Evolutionary conservation across 2,329 filamentous ascomycete genomes (phyloP), one percentile per base, ranked within the genome.

Genomic region (Teratosphaeriaceae sp.): DNA sequence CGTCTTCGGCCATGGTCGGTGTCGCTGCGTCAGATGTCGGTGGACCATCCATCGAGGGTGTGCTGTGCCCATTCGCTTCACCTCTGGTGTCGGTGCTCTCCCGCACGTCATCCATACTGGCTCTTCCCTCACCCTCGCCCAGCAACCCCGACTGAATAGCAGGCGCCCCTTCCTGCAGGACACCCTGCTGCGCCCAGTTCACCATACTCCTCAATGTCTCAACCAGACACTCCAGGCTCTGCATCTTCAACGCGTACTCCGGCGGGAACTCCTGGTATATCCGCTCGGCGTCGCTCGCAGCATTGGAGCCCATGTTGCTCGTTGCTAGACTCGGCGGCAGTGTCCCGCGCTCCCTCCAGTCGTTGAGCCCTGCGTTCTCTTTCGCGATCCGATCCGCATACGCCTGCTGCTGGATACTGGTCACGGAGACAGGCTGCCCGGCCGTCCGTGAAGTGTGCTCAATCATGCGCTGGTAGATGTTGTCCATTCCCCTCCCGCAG

Each of bases 401-500:
- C 26, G 82, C 79, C 58, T 94, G 85, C 62, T 96, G 88, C 54
- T 95, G 85, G 23, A 80, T 65, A 1, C 84, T 71, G 2, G 81
- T 88, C 29, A 95, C 79, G 8, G 80, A 64, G 3, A 95, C 82
- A 1, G 89, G 82, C 8, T 82, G 76, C 41, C 85, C 92, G 1
- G 88, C 86, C 55, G 95, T 85, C 55, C 84, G 84, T 23, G 90
- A 92, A 15, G 98, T 71, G 64, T 97, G 88, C 63, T 98, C 94
- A 38, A 98, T 89, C 42, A 97, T 82, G 54, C 78, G 73, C 65
- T 98, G 92, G 63, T 94, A 98, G 65, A 97, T 92, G 65, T 98
- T 98, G 67, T 97, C 90, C 46, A 97, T 8, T 81, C 80, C 30
- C 88, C 90, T 78, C 59, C 97, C 94, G 67, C 92, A 98, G 63